Base-by-base conservation (phyloP, 2,329 filamentous ascomycete species). In the Kalaharituber pfeilii region DNA sequence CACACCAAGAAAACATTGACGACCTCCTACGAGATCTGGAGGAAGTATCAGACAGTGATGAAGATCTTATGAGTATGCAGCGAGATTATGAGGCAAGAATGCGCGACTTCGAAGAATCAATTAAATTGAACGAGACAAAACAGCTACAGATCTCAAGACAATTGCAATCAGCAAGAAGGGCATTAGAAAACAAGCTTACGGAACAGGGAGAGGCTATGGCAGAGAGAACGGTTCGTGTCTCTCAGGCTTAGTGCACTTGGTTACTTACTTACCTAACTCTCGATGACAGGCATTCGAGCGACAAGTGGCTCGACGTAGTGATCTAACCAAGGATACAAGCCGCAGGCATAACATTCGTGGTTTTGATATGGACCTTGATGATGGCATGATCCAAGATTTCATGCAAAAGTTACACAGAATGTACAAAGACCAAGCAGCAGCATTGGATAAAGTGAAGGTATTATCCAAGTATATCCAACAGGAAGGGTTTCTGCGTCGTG, bases 311-410 rank as follows among this genome's bases (percentile, higher is more conserved):
- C 72, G 77, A 45, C 82, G 89, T 36, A 75, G 82, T 63, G 74
- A 76, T 8, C 76, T 94, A 67, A 79, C 95, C 53, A 86, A 81
- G 59, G 81, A 88, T 55, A 80, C 85, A 33, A 86, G 89, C 15
- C 75, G 78, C 47, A 74, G 74, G 25, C 84, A 94, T 67, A 80
- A 78, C 56, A 84, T 98, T 58, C 81, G 86, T 29, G 88, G 88
- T 0, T 94, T 84, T 64, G 86, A 94, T 59, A 53, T 81, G 20
- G 79, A 87, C 11, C 70, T 94, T 45, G 80, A 81, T 28, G 83
- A 94, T 53, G 72, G 72, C 26, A 78, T 85, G 53, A 80, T 94
- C 33, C 73, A 76, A 36, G 75, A 81, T 2, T 96, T 96, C 66
- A 80, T 86, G 67, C 80, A 82, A 5, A 81, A 80, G 59, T 78